Evolutionary conservation across 2,329 filamentous ascomycete species (phyloP).

Genomic region (Rhinocladiella similis): DNA sequence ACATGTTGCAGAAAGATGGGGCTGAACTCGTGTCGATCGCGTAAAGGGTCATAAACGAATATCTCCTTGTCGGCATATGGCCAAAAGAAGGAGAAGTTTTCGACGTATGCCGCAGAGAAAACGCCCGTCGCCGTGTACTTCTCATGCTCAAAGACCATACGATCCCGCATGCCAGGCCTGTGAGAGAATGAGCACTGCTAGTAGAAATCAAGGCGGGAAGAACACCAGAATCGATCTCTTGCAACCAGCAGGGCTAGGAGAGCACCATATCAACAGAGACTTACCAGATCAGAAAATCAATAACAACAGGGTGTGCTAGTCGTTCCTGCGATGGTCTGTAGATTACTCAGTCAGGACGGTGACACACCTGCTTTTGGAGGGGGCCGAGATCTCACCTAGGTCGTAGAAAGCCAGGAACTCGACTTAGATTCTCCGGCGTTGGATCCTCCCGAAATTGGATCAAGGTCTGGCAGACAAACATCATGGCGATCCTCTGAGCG

Average conservation of each 20-base stretch:
- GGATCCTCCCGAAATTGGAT: conserved; percentile 12
- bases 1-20: conserved; percentile 6
- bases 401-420: conserved; percentile 8
- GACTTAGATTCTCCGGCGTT: conserved; percentile 4
- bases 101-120: conserved; percentile 12
- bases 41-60: conserved; percentile 8
- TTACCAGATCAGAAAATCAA: conserved; percentile 28
- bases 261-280: neutral
- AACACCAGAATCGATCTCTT: neutral
- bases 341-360: neutral
- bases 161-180: conserved; percentile 12
- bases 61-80: conserved; percentile 10
- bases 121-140: conserved; percentile 4
- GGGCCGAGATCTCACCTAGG: neutral
- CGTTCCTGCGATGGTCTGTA: conserved; percentile 23
- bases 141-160: conserved; percentile 14
- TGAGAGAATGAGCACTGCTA: neutral
- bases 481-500: conserved; percentile 11
- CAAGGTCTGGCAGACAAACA: conserved; percentile 11
- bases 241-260: neutral
- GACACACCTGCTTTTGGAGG: no score
- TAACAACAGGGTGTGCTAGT: conserved; percentile 26
- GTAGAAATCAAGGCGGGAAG: neutral
- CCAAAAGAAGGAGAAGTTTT: conserved; percentile 15
- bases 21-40: conserved; percentile 3